A percentile compares a stretch with the other conserved stretches of the same genome.
Conservation (phyloP, 148 eudicot species). For the Camellia sinensis region DNA sequence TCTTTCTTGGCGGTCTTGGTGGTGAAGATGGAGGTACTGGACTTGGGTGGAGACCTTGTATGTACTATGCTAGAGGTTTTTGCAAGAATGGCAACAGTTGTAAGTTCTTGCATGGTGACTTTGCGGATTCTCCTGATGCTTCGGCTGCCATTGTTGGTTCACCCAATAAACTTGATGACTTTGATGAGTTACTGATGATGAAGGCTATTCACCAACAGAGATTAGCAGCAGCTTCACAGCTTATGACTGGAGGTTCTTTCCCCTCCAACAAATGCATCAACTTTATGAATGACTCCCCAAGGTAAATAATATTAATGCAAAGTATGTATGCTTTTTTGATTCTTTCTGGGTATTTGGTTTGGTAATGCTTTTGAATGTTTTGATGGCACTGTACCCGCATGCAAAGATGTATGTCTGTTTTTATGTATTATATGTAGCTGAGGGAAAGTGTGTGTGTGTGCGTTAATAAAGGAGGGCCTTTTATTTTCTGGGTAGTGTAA, state of each 20-base stretch:
- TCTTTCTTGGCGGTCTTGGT: constrained; percentile 27
- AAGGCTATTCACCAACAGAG: constrained; percentile 67
- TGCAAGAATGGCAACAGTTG: constrained; percentile 70
- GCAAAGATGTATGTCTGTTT: background rate
- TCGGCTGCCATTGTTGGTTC: constrained; percentile 36
- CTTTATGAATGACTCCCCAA: constrained; percentile 43
- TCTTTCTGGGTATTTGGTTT: background rate
- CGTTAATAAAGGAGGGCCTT: background rate
- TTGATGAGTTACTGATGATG: constrained; percentile 60
- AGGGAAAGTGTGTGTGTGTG: no score
- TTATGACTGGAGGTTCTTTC: constrained; percentile 45
- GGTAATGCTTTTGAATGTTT: background rate
- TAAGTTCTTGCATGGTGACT: constrained; percentile 57
- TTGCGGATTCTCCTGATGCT: constrained; percentile 22
- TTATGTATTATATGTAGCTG: background rate
- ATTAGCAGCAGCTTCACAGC: constrained; percentile 49
- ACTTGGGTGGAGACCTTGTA: constrained; percentile 66
- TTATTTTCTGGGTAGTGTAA: no score
- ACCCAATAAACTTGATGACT: constrained; percentile 43
- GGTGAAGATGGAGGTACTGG: constrained; percentile 49
- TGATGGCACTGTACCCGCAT: background rate
- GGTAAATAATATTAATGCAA: constrained; percentile 28
- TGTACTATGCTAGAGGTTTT: constrained; percentile 61
- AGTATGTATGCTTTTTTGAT: background rate
- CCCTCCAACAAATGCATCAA: constrained; percentile 44